phyloP scores from a whole-genome alignment of 345 rosid genomes.

The Ceriops tagal region DNA sequence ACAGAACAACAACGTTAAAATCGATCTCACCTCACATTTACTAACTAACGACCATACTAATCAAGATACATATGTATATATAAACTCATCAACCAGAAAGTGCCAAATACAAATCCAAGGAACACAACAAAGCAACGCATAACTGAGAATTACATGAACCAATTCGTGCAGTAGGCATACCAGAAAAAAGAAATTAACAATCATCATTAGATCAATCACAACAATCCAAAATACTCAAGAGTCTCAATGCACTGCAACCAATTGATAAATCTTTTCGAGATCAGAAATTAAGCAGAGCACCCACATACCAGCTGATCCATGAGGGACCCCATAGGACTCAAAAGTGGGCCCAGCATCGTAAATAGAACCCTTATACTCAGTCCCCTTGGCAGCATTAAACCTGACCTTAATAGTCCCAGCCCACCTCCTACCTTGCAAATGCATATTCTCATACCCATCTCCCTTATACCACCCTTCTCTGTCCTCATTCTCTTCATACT shows the following conservation, averaged over 20 bases:
- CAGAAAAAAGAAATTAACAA: no score
- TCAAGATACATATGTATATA: no score
- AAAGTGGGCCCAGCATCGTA: conserved; percentile 78
- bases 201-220: background rate
- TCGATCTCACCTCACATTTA: no score
- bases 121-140: no score
- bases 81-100: no score
- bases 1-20: no score
- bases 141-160: no score
- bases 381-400: conserved; percentile 45
- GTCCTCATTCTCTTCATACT: conserved; percentile 50
- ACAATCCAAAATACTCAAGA: background rate
- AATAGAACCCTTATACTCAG: conserved; percentile 54
- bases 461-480: conserved; percentile 78
- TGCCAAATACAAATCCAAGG: no score
- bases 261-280: background rate
- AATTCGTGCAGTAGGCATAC: no score
- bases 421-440: conserved; percentile 77
- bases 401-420: conserved; percentile 48
- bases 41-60: no score
- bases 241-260: background rate
- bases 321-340: conserved; percentile 67
- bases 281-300: background rate
- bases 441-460: conserved; percentile 61
- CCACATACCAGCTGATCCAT: conserved; percentile 77